Evolutionary conservation across 208 protist genomes (phyloP).

Genomic region (Acanthamoeba lenticulata): DNA sequence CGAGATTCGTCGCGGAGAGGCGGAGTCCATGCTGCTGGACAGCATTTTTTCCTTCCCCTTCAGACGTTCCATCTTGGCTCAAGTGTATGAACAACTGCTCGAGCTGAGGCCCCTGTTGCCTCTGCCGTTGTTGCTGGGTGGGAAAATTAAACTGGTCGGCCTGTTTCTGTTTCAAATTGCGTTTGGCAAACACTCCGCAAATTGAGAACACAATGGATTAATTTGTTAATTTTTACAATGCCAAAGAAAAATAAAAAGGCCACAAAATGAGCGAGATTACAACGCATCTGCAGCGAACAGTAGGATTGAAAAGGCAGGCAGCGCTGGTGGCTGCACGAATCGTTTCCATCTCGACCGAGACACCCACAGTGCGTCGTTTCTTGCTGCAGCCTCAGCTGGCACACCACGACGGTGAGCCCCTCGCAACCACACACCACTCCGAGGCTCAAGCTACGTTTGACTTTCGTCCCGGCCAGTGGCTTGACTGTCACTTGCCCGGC

Average conservation of each 20-base stretch:
- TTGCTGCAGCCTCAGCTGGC: not conserved
- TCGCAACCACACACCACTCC: not conserved
- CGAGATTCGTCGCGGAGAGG: not conserved
- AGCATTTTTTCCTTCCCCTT: slow-evolving; percentile 1
- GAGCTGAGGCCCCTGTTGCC: no score
- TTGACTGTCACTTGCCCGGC: not conserved
- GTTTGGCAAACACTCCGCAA: no score
- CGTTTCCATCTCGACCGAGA: not conserved
- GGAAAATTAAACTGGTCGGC: not conserved
- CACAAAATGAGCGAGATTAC: not conserved
- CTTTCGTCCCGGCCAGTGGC: not conserved
- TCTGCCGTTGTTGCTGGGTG: not conserved
- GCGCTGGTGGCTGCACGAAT: not conserved
- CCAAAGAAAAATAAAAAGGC: not conserved
- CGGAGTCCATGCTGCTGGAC: not conserved
- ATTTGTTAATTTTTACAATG: not conserved
- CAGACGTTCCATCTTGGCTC: not conserved
- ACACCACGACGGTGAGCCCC: not conserved
- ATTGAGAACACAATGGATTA: not conserved
- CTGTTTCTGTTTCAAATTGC: not conserved
- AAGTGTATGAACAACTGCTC: no score
- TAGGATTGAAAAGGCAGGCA: not conserved
- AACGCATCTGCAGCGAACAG: not conserved
- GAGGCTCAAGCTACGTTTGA: not conserved
- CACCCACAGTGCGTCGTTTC: not conserved